Percentiles rank a stretch among this genome's conserved stretches.
Evolutionary conservation across 371 early-diverging fungal genomes (phyloP).

Genomic region (Phascolomyces articulosus): DNA sequence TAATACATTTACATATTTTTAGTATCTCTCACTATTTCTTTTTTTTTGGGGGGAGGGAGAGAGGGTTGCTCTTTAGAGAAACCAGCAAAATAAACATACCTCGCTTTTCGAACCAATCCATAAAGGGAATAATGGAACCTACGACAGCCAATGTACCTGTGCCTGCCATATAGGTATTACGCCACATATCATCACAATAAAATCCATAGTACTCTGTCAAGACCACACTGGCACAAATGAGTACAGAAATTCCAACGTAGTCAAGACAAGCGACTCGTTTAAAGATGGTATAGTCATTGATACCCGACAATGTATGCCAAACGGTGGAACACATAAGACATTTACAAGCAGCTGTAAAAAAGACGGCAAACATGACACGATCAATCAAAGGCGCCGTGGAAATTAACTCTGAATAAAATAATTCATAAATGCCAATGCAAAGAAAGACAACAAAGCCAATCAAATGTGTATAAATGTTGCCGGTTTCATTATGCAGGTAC

Average conservation of each 20-base stretch:
- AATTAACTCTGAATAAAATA: slow-evolving; percentile 50
- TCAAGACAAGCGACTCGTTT: slow-evolving; percentile 69
- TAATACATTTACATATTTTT: too few species aligned
- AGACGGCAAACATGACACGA: slow-evolving; percentile 57
- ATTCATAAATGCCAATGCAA: slow-evolving; percentile 50
- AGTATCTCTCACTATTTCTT: too few species aligned
- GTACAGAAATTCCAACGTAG: slow-evolving; percentile 81
- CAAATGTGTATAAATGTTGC: slow-evolving; percentile 85
- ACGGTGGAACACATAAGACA: slow-evolving; percentile 78
- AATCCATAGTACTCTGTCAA: slow-evolving; percentile 73
- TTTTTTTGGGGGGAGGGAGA: too few species aligned
- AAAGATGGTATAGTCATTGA: slow-evolving; percentile 67
- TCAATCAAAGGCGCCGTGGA: slow-evolving; percentile 56
- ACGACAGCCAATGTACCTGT: slow-evolving; percentile 48
- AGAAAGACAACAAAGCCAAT: slow-evolving; percentile 69
- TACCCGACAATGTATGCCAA: slow-evolving; percentile 74
- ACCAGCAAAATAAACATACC: slow-evolving; percentile 19
- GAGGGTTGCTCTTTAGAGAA: too few species aligned
- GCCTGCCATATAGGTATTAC: slow-evolving; percentile 65
- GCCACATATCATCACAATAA: slow-evolving; percentile 68
- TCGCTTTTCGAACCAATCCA: slow-evolving; percentile 49
- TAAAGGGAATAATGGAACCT: slow-evolving; percentile 50
- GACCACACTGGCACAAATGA: slow-evolving; percentile 71
- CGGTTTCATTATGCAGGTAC: slow-evolving; percentile 85
- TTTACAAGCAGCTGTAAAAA: slow-evolving; percentile 64